phyloP scores from a whole-genome alignment of 495 filamentous ascomycete genomes.

The Aspergillus egyptiacus region DNA sequence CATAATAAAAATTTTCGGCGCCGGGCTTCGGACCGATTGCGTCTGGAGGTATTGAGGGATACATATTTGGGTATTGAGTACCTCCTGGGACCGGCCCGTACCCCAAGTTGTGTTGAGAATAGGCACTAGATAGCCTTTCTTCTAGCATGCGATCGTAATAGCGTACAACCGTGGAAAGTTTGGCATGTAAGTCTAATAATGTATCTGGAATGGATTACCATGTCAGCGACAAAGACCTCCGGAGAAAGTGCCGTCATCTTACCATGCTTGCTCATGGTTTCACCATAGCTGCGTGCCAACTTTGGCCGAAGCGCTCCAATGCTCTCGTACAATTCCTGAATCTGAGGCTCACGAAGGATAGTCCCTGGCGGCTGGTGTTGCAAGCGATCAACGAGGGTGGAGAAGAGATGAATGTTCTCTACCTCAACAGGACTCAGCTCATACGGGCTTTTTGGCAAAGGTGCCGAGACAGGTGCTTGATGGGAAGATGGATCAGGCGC shows the following conservation, averaged over 20 bases:
- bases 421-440: constrained; percentile 91
- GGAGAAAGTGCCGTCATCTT: constrained; percentile 25
- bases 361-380: constrained; percentile 95
- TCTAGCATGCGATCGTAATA: constrained; percentile 99
- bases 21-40: constrained; percentile 44
- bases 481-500: constrained; percentile 28
- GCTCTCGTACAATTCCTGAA: constrained; percentile 96
- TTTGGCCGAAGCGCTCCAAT: constrained; percentile 90
- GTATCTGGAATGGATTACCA: constrained; percentile 55
- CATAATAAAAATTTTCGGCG: constrained; percentile 77
- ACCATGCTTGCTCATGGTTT: constrained; percentile 99
- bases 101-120: constrained; percentile 66
- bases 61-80: constrained; percentile 55
- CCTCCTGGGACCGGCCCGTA: constrained; percentile 42
- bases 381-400: constrained; percentile 87
- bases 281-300: constrained; percentile 90
- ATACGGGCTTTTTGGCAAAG: constrained; percentile 78
- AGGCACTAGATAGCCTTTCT: constrained; percentile 86
- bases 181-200: constrained; percentile 87
- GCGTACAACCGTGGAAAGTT: constrained; percentile 93
- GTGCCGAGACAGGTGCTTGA: constrained; percentile 25
- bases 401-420: constrained; percentile 95
- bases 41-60: constrained; percentile 57
- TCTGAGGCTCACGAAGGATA: constrained; percentile 90
- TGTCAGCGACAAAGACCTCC: neutral